Conservation (phyloP, 1,139 yeast species). For the Taphrina betulina region DNA sequence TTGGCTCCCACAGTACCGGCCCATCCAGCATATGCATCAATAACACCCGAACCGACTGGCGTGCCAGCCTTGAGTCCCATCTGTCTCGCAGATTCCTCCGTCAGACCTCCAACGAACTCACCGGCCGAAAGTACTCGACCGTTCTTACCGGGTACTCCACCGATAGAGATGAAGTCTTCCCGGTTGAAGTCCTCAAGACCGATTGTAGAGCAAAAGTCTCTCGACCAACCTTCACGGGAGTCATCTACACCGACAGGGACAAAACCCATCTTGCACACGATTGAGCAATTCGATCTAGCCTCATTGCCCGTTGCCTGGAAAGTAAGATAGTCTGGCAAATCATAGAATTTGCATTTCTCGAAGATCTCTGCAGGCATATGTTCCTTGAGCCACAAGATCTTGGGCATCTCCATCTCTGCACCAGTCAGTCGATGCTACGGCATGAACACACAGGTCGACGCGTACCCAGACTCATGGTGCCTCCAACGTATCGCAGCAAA, state of each 20-base stretch:
- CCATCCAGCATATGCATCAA: slow-evolving; percentile 99
- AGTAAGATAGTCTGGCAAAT: slow-evolving; percentile 84
- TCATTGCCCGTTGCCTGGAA: slow-evolving; percentile 86
- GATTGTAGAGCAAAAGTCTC: slow-evolving; percentile 64
- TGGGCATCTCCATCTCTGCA: slow-evolving; percentile 65
- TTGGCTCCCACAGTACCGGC: slow-evolving; percentile 95
- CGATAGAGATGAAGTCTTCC: slow-evolving; percentile 73
- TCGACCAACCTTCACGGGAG: slow-evolving; percentile 84
- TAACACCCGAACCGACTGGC: slow-evolving; percentile 90
- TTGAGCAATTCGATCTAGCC: slow-evolving; percentile 82
- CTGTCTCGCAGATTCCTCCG: slow-evolving; percentile 68
- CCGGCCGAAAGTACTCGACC: slow-evolving; percentile 84
- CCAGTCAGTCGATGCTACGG: background rate
- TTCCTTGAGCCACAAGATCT: slow-evolving; percentile 92
- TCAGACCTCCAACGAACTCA: slow-evolving; percentile 73
- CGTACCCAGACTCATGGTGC: slow-evolving; percentile 81
- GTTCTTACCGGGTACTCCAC: slow-evolving; percentile 74
- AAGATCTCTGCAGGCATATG: slow-evolving; percentile 69
- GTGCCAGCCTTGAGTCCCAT: slow-evolving; percentile 77
- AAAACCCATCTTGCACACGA: slow-evolving; percentile 93
- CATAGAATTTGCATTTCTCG: slow-evolving; percentile 75
- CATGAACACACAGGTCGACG: slow-evolving; percentile 53
- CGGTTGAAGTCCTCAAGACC: slow-evolving; percentile 75
- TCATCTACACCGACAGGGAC: slow-evolving; percentile 89
- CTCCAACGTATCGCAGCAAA: slow-evolving; percentile 88